Conservation (phyloP, 2,329 filamentous ascomycete species). For the Sporothrix luriei region DNA sequence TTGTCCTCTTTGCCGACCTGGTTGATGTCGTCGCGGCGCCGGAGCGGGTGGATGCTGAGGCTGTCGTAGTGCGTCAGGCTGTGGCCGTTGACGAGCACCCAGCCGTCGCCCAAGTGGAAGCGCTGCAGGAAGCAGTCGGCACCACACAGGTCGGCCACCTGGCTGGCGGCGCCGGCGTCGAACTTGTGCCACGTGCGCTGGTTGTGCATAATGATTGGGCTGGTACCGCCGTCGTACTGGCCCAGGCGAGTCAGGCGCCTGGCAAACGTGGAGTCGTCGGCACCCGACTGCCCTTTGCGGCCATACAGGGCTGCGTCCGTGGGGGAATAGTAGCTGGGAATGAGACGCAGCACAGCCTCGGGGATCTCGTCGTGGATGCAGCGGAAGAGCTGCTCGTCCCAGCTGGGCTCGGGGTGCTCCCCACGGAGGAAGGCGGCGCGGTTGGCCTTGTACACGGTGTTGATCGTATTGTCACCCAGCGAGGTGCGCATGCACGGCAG, state of each 20-base stretch:
- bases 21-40: background rate
- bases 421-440: constrained; percentile 22
- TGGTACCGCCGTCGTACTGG: constrained; percentile 42
- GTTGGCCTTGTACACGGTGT: constrained; percentile 26
- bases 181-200: constrained; percentile 46
- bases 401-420: constrained; percentile 39
- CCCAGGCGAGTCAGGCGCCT: constrained; percentile 41
- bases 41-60: background rate
- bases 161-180: constrained; percentile 48
- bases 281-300: constrained; percentile 37
- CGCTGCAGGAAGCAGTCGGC: constrained; percentile 53
- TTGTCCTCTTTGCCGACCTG: background rate
- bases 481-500: constrained; percentile 45
- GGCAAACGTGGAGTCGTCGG: background rate
- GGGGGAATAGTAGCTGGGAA: constrained; percentile 50
- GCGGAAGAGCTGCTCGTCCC: constrained; percentile 49
- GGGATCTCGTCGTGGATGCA: constrained; percentile 45
- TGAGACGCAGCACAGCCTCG: constrained; percentile 46
- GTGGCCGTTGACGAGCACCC: constrained; percentile 53
- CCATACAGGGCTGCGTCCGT: constrained; percentile 42
- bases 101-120: constrained; percentile 51
- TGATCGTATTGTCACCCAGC: constrained; percentile 24
- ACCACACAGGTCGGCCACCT: constrained; percentile 49
- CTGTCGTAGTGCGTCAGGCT: constrained; percentile 47
- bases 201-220: constrained; percentile 49